Base-by-base conservation (phyloP, 495 filamentous ascomycete species). In the Penicillium silybi region DNA sequence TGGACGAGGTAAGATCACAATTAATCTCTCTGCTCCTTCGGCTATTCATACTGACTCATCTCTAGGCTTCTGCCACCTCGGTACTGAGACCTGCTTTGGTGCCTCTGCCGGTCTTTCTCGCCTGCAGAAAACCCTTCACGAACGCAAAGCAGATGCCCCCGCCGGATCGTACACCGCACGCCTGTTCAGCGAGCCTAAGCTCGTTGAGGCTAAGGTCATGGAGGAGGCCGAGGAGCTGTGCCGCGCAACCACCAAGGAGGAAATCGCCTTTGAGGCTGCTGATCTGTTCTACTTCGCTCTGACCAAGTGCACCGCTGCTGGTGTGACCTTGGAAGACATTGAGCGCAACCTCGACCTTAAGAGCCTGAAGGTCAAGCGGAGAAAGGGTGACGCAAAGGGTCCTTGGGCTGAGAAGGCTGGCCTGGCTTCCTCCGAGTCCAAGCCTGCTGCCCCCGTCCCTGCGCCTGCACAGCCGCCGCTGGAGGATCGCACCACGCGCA, bases 191-290 rank as follows among this genome's bases (percentile, higher is more conserved):
- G 95, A 97, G 50, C 82, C 88, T 49, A 89, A 93, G 70, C 81
- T 97, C 17, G 73, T 95, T 15, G 79, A 87, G 29, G 95, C 93
- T 3, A 98, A 98, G 77, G 96, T 98, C 38, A 93, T 96, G 86
- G 93, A 98, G 70, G 93, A 98, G 66, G 93, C 93, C 2, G 86
- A 90, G 53, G 93, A 98, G 71, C 74, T 98, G 25, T 97, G 93
- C 72, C 80, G 88, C 44, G 93, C 93, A 13, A 80, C 78, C 34
- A 85, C 82, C 10, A 88, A 89, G 46, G 77, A 91, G 46, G 89
- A 97, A 17, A 78, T 97, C 41, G 87, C 93, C 13, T 93, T 93
- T 45, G 93, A 98, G 70, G 90, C 93, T 2, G 93, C 92, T 13
- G 93, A 98, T 64, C 75, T 98, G 46, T 80, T 98, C 19, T 98